Conservation (phyloP, 2,329 filamentous ascomycete genomes). For the Claviceps fusiformis region DNA sequence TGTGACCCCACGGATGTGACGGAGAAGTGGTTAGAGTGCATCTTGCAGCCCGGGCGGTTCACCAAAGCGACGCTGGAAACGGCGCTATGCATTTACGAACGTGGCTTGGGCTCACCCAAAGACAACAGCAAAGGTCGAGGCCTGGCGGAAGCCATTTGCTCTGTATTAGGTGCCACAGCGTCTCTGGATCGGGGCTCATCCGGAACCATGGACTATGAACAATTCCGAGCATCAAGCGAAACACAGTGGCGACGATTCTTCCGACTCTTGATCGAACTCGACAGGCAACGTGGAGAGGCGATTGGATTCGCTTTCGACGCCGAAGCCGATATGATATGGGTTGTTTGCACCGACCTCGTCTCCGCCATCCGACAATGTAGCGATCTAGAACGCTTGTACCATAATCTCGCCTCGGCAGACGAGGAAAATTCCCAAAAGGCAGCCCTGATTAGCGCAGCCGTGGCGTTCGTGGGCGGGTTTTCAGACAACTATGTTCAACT, state of each 20-base stretch:
- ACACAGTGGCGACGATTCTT: constrained; percentile 85
- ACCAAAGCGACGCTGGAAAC: constrained; percentile 69
- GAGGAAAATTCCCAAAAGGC: constrained; percentile 40
- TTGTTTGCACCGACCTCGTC: constrained; percentile 69
- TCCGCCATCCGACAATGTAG: constrained; percentile 71
- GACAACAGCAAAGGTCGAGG: constrained; percentile 35
- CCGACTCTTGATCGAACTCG: constrained; percentile 70
- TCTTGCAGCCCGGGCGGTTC: constrained; percentile 75
- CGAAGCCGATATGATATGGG: constrained; percentile 61
- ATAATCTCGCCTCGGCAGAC: constrained; percentile 48
- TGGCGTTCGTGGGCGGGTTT: constrained; percentile 57
- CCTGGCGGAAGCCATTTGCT: constrained; percentile 63
- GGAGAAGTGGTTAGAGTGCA: constrained; percentile 75
- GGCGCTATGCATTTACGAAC: constrained; percentile 68
- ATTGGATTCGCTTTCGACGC: constrained; percentile 65
- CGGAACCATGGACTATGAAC: constrained; percentile 59
- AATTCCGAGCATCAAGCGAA: constrained; percentile 61
- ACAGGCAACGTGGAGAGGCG: constrained; percentile 73
- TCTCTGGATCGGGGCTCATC: constrained; percentile 47
- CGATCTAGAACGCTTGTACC: constrained; percentile 57
- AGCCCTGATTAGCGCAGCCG: constrained; percentile 53
- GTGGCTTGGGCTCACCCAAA: constrained; percentile 31
- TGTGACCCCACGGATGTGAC: constrained; percentile 56
- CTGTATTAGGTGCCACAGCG: constrained; percentile 56
- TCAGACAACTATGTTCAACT: constrained; percentile 55